Percentiles rank a stretch among this genome's conserved stretches.
Evolutionary conservation across 257 asterid species (phyloP).

Genomic region (Plantago major): DNA sequence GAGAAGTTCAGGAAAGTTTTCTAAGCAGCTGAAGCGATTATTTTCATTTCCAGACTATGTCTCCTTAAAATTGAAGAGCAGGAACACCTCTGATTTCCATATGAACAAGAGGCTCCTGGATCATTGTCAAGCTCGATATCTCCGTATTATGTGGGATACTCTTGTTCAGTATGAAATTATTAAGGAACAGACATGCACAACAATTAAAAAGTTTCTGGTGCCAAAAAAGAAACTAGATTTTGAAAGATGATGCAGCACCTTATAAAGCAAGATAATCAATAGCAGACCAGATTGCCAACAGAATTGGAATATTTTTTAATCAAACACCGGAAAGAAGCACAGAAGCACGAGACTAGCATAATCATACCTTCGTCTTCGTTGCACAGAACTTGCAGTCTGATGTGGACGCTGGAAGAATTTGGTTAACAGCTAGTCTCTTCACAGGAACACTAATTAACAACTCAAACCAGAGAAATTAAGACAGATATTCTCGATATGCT

Average conservation of each 20-base stretch:
- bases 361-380: not conserved
- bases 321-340: too few species aligned
- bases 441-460: not conserved
- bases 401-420: not conserved
- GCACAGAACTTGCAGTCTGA: not conserved
- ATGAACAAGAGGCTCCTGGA: slow-evolving; percentile 92
- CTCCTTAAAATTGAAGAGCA: slow-evolving; percentile 95
- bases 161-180: slow-evolving; percentile 4
- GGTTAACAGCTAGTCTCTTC: not conserved
- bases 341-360: too few species aligned
- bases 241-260: too few species aligned
- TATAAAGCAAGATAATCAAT: too few species aligned
- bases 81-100: slow-evolving; percentile 98
- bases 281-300: too few species aligned
- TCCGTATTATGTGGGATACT: slow-evolving; percentile 36
- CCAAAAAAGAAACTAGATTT: too few species aligned
- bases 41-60: slow-evolving; percentile 80
- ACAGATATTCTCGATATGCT: too few species aligned
- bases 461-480: too few species aligned
- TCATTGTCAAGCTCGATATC: slow-evolving; percentile 59
- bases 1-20: slow-evolving; percentile 21
- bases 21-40: not conserved
- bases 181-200: too few species aligned
- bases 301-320: too few species aligned
- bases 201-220: too few species aligned